Base-by-base conservation (phyloP, 352 stramenopile species). In the Pythium phragmiticola region DNA sequence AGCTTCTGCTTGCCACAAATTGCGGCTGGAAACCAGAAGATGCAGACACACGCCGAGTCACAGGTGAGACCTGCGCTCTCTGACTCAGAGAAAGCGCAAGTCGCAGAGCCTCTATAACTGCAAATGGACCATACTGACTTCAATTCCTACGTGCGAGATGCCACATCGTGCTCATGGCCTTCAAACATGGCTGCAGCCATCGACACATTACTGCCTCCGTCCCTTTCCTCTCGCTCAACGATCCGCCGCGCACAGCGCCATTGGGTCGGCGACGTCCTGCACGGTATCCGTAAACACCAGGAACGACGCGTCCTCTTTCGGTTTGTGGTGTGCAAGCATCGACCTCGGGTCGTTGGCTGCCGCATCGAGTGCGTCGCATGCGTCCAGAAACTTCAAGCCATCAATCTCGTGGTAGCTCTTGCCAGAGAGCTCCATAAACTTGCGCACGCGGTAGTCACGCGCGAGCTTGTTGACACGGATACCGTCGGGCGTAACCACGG, bases 391-490 rank as follows among this genome's bases (percentile, higher is more conserved):
- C 43, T 42, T 72, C 70, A 87, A 73, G 3, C 63, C 69, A 23
- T 73, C 30, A 12, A 89, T 47, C 5, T 76, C 65, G 17, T 60
- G 43, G 57, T 77, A 72, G 21, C 54, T 73, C 11, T 67, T 53
- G 9, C 74, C 61, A 4, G 68, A 79, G 43, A 84, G 74, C 58
- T 88, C 79, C 4, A 67, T 56, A 59, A 90, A 88, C 66, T 88
- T 88, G 19, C 68, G 69, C 23, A 87, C 73, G 7, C 79, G 79
- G 46, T 75, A 80, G 53, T 86, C 66, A 0, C 75, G 78, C 39
- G 77, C 73, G 26, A 85, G 46, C 39, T 73, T 70, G 2, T 68
- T 65, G 59, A 78, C 60, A 7, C 77, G 59, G n/a, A 85, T 65
- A 17, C 76, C 76, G 14, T 72, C 75, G 21, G 48, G 56, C 45